phyloP scores from a whole-genome alignment of 352 stramenopile genomes.

The Globisporangium sylvaticum region DNA sequence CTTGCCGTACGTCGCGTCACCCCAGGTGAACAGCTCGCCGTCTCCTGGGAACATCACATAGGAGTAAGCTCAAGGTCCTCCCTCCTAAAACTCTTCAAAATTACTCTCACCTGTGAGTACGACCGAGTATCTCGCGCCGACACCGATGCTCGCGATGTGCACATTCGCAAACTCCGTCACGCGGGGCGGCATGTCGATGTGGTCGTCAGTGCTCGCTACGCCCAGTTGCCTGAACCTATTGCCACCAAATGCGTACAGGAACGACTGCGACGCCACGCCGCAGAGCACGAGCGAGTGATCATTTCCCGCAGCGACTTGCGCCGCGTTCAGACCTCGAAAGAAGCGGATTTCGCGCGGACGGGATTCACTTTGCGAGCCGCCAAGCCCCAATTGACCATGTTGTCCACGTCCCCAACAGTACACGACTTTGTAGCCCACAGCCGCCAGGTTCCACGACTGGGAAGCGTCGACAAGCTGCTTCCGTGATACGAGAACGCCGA shows the following conservation, averaged over 20 bases:
- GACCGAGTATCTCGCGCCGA: slow-evolving; percentile 49
- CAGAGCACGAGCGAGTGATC: slow-evolving; percentile 73
- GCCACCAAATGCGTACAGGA: slow-evolving; percentile 68
- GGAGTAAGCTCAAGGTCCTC: neutral
- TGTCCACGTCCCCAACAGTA: slow-evolving; percentile 42
- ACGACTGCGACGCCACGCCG: slow-evolving; percentile 28
- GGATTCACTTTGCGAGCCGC: slow-evolving; percentile 24
- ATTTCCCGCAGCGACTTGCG: slow-evolving; percentile 38
- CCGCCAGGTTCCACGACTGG: neutral
- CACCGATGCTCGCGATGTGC: slow-evolving; percentile 41
- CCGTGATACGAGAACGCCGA: slow-evolving; percentile 38
- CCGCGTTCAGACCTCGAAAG: slow-evolving; percentile 54
- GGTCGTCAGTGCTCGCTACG: slow-evolving; percentile 25
- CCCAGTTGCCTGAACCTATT: slow-evolving; percentile 67
- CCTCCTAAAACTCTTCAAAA: neutral
- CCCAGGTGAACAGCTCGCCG: slow-evolving; percentile 67
- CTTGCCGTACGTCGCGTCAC: slow-evolving; percentile 49
- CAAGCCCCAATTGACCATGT: slow-evolving; percentile 56
- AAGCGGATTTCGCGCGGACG: slow-evolving; percentile 44
- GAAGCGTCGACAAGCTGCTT: neutral
- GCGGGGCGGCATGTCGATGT: slow-evolving; percentile 54
- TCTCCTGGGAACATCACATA: slow-evolving; percentile 25
- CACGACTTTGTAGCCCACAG: slow-evolving; percentile 34
- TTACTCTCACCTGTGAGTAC: slow-evolving; percentile 34
- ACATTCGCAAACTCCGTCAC: slow-evolving; percentile 47